Conservation (phyloP, 495 filamentous ascomycete genomes). For the Chlorociboria aeruginascens region DNA sequence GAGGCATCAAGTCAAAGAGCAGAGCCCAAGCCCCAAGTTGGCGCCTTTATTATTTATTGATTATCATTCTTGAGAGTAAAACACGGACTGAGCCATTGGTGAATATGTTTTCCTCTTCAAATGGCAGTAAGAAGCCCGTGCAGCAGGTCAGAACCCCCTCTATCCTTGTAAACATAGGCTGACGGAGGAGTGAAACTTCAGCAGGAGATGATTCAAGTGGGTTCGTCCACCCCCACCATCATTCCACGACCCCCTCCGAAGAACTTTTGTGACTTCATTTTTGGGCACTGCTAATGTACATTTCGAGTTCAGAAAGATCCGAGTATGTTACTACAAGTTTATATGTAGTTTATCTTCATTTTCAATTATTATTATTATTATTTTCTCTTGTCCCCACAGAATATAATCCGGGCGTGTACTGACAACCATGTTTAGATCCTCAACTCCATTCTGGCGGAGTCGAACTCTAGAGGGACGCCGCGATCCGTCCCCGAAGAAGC, state of each 20-base stretch:
- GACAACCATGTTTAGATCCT: slow-evolving; percentile 40
- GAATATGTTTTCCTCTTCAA: slow-evolving; percentile 44
- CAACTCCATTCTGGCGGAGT: slow-evolving; percentile 85
- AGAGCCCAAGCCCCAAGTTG: too few relatives aligned
- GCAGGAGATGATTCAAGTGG: slow-evolving; percentile 99
- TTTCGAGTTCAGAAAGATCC: slow-evolving; percentile 16
- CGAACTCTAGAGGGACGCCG: slow-evolving; percentile 32
- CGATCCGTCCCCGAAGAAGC: slow-evolving; percentile 38
- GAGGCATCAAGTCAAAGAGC: too few relatives aligned
- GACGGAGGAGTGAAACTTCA: slow-evolving; percentile 5
- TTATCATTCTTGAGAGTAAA: not conserved
- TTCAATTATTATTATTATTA: too few relatives aligned
- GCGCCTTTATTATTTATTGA: too few relatives aligned
- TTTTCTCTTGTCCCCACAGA: too few relatives aligned
- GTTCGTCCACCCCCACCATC: slow-evolving; percentile 34
- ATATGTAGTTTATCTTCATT: not conserved
- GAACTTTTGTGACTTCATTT: not conserved
- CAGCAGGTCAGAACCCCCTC: slow-evolving; percentile 49
- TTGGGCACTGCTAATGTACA: slow-evolving; percentile 8
- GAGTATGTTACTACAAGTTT: slow-evolving; percentile 18
- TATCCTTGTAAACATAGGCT: slow-evolving; percentile 10
- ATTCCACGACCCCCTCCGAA: not conserved
- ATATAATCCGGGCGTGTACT: slow-evolving; percentile 4
- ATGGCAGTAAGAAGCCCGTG: slow-evolving; percentile 53
- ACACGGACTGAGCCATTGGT: slow-evolving; percentile 8